A percentile compares a stretch with the other conserved stretches of the same genome.
Evolutionary conservation across 139 green algal species (phyloP).

Genomic region (Zygnema cylindricum): DNA sequence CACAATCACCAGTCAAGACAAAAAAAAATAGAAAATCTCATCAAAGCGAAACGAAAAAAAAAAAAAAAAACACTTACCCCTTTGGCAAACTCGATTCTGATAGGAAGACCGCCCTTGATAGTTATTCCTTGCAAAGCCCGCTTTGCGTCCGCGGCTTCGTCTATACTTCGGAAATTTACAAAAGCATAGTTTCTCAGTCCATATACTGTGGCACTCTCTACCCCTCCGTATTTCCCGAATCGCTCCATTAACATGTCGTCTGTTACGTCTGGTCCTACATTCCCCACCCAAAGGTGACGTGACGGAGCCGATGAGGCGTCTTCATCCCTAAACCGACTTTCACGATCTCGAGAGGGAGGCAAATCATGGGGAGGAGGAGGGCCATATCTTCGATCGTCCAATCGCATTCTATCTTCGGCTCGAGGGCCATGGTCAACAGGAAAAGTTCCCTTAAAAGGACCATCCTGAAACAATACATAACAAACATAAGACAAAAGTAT

Average conservation of each 20-base stretch:
- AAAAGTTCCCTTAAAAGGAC: neutral
- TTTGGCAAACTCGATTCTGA: slow-evolving; percentile 45
- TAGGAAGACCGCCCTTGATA: slow-evolving; percentile 13
- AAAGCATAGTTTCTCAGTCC: slow-evolving; percentile 36
- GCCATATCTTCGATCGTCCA: neutral
- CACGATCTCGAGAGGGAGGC: neutral
- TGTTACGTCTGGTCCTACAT: neutral
- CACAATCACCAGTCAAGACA: neutral
- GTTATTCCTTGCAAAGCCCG: slow-evolving; percentile 24
- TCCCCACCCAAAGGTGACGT: slow-evolving; percentile 48
- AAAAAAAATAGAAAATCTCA: slow-evolving; percentile 13
- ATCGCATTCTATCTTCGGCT: neutral
- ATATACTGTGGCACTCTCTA: slow-evolving; percentile 42
- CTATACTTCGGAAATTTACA: slow-evolving; percentile 36
- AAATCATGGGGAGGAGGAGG: neutral
- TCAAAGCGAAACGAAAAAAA: slow-evolving; percentile 9
- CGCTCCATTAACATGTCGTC: slow-evolving; percentile 19
- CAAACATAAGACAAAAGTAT: too few species aligned
- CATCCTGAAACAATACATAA: neutral
- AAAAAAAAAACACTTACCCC: slow-evolving; percentile 3
- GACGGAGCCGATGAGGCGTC: neutral
- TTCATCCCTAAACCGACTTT: neutral
- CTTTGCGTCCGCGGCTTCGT: slow-evolving; percentile 36
- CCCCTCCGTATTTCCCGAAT: slow-evolving; percentile 27
- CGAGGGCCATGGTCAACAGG: neutral